Conservation (phyloP, 257 asterid genomes). For the Solanum arcanum region DNA sequence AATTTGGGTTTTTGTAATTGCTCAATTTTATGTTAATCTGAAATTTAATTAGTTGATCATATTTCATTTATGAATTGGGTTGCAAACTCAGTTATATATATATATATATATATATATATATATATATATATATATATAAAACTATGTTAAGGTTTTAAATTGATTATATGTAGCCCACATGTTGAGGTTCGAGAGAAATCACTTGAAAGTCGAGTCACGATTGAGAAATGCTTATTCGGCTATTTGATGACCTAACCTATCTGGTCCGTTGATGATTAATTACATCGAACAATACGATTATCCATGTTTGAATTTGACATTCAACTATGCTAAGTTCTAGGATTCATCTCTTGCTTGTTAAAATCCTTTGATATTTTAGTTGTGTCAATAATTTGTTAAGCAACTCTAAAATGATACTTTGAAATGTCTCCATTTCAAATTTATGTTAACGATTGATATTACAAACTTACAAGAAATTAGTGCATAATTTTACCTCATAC, state of each 20-base stretch:
- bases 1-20: not conserved
- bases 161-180: not conserved
- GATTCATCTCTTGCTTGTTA: not conserved
- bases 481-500: not conserved
- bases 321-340: not conserved
- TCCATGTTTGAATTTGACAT: not conserved
- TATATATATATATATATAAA: too few species aligned
- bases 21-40: not conserved
- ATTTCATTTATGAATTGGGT: not conserved
- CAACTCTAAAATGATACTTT: not conserved
- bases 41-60: not conserved
- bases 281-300: not conserved
- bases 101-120: too few species aligned
- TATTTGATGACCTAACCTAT: not conserved
- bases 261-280: not conserved
- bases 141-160: not conserved
- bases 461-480: not conserved
- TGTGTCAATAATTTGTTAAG: not conserved
- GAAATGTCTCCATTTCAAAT: not conserved
- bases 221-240: not conserved
- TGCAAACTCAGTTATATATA: not conserved
- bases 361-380: not conserved
- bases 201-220: too few species aligned
- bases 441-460: not conserved
- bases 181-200: not conserved